A percentile compares a stretch with the other conserved stretches of the same genome.
phyloP scores from a whole-genome alignment of 345 rosid genomes.

The Lepidium africanum region DNA sequence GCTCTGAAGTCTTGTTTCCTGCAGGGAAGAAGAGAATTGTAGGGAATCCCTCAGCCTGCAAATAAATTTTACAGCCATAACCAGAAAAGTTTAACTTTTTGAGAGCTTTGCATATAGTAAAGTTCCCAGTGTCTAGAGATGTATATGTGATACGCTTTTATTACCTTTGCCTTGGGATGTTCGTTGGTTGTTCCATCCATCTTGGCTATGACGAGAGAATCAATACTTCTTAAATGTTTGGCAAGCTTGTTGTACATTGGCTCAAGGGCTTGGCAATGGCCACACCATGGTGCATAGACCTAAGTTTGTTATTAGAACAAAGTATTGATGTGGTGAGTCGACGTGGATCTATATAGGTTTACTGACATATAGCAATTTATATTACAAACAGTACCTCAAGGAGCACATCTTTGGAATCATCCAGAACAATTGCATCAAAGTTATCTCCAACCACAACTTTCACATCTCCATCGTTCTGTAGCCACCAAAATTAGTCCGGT shows the following conservation, averaged over 20 bases:
- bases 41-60: slow-evolving; percentile 93
- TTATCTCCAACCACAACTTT: slow-evolving; percentile 90
- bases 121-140: neutral
- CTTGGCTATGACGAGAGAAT: slow-evolving; percentile 87
- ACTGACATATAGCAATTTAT: neutral
- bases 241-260: slow-evolving; percentile 93
- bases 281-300: slow-evolving; percentile 99
- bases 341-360: neutral
- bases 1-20: slow-evolving; percentile 94
- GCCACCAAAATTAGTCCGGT: neutral
- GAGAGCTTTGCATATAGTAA: neutral
- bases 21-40: slow-evolving; percentile 97
- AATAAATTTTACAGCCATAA: neutral
- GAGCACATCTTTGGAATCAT: slow-evolving; percentile 93
- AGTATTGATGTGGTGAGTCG: neutral
- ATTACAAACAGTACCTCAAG: slow-evolving; percentile 62
- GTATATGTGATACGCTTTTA: neutral
- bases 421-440: slow-evolving; percentile 86
- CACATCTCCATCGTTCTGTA: slow-evolving; percentile 91
- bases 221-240: slow-evolving; percentile 66
- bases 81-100: neutral
- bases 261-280: slow-evolving; percentile 96
- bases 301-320: slow-evolving; percentile 17
- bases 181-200: slow-evolving; percentile 99
- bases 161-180: slow-evolving; percentile 97